phyloP scores from a whole-genome alignment of 2,329 filamentous ascomycete genomes.

The Ophiocordyceps robertsii region DNA sequence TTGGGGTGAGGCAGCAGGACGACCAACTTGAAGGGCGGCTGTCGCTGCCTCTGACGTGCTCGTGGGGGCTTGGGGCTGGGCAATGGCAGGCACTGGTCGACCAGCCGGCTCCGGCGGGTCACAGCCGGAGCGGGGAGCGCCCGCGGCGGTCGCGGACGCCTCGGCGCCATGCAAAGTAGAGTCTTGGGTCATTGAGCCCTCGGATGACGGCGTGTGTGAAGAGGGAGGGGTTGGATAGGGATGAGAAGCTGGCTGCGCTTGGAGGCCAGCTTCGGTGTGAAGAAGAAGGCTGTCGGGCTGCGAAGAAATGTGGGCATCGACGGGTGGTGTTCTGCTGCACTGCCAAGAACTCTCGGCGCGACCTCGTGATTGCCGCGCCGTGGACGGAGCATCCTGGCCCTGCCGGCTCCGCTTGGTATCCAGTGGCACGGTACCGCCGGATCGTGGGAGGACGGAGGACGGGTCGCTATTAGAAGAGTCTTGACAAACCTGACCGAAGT shows the following conservation, averaged over 20 bases:
- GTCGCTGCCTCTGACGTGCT: constrained; percentile 1
- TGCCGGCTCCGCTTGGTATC: constrained; percentile 9
- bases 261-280: constrained; percentile 9
- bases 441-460: constrained; percentile 23
- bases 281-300: constrained; percentile 7
- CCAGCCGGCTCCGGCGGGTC: constrained; percentile 1
- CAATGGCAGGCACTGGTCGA: constrained; percentile 1
- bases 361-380: constrained; percentile 15
- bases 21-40: not conserved
- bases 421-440: constrained; percentile 17
- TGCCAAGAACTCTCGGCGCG: constrained; percentile 11
- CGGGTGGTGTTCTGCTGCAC: constrained; percentile 8
- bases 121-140: constrained; percentile 5
- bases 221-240: constrained; percentile 44
- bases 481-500: constrained; percentile 99
- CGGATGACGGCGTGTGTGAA: constrained; percentile 31
- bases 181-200: constrained; percentile 16
- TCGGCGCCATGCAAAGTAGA: constrained; percentile 11
- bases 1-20: constrained; percentile 1
- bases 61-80: constrained; percentile 1
- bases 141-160: constrained; percentile 9
- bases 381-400: constrained; percentile 16
- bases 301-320: constrained; percentile 4
- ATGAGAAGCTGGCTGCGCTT: constrained; percentile 14
- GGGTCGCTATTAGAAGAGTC: constrained; percentile 46